phyloP scores from a whole-genome alignment of 73 alveolate species.

The Paraurostyla sp. region DNA sequence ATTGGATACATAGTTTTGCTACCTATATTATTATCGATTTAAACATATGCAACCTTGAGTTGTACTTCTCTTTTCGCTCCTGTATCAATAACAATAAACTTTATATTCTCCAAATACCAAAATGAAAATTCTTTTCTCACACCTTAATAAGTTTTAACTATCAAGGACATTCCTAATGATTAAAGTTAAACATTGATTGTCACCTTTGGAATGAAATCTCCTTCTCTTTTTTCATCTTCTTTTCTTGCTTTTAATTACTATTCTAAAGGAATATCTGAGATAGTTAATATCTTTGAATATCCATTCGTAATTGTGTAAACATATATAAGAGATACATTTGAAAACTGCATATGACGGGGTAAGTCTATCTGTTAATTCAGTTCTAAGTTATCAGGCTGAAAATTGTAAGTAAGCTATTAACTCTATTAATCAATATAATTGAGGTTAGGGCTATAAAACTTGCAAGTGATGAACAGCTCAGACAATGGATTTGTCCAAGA shows the following conservation, averaged over 20 bases:
- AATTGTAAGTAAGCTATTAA: neutral
- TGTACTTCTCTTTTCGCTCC: conserved; percentile 37
- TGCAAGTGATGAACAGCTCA: conserved; percentile 27
- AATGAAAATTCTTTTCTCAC: conserved; percentile 68
- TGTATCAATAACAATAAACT: conserved; percentile 37
- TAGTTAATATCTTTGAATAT: conserved; percentile 17
- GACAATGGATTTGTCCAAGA: conserved; percentile 59
- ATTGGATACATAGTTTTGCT: conserved; percentile 70
- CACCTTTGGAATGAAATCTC: neutral
- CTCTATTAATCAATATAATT: neutral
- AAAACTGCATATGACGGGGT: no score
- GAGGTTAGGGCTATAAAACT: neutral
- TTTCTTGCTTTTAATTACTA: neutral
- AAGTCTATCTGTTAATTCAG: neutral
- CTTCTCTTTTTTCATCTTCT: conserved; percentile 19
- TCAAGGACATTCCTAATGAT: conserved; percentile 28
- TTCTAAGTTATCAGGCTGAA: conserved; percentile 48
- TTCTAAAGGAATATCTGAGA: conserved; percentile 17
- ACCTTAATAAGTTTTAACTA: conserved; percentile 9
- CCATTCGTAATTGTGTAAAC: conserved; percentile 46
- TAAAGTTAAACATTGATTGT: neutral
- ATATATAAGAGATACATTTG: neutral
- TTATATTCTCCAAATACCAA: conserved; percentile 39
- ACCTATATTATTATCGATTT: conserved; percentile 74
- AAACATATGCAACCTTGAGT: conserved; percentile 47